A percentile compares a stretch with the other conserved stretches of the same genome.
These are phyloP conservation scores for Gracilariopsis chorda DNA, from an alignment of 23 red algal species.

Conservation along the genomic window DNA sequence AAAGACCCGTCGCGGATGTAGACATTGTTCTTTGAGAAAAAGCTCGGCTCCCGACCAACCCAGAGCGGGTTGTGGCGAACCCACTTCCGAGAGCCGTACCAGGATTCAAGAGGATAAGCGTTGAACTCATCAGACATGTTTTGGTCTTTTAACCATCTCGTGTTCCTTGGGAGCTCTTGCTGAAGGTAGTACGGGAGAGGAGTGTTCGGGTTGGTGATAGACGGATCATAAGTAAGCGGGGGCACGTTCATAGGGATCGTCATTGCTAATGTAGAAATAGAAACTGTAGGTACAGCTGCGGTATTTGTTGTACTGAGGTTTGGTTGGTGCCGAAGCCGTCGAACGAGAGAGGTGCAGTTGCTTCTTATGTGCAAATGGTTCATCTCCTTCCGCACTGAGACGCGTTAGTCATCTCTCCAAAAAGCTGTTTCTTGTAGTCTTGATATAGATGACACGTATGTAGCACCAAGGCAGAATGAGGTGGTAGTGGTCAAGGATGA, in stretches of 20 bases:
- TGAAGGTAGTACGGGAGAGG: not conserved
- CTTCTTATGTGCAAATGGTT: no score
- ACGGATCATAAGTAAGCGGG: not conserved
- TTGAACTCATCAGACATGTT: slow-evolving; percentile 62
- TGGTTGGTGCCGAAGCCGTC: no score
- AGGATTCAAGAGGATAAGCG: not conserved
- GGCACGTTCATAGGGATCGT: not conserved
- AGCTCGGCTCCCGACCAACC: slow-evolving; percentile 20
- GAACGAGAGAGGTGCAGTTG: no score
- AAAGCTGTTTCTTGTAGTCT: no score
- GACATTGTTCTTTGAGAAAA: slow-evolving; percentile 34
- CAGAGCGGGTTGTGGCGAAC: slow-evolving; percentile 13
- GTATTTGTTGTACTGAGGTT: no score
- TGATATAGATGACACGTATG: no score
- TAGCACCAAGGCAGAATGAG: no score
- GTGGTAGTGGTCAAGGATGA: no score
- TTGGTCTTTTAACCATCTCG: slow-evolving; percentile 15
- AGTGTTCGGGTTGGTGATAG: not conserved
- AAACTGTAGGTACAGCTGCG: no score
- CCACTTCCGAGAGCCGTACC: not conserved
- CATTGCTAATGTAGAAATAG: no score
- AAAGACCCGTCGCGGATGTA: slow-evolving; percentile 10
- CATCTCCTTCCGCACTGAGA: no score
- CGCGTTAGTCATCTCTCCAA: no score
- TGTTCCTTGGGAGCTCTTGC: not conserved